Evolutionary conservation across 768 basidiomycete genomes (phyloP).

Genomic region (Auricularia auricula-judae): DNA sequence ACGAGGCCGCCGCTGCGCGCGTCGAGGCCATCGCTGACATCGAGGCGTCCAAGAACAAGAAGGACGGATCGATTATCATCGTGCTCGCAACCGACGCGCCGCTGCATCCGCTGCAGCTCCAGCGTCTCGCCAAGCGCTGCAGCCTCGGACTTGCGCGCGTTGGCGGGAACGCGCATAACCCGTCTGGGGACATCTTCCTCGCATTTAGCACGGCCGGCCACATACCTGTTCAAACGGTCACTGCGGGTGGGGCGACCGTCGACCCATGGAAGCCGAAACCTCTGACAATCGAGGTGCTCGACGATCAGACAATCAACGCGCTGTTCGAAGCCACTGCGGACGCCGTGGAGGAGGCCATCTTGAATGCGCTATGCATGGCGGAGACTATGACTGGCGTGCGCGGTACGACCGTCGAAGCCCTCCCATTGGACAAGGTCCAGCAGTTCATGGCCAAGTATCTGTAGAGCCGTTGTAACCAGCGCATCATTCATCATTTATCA

Average conservation of each 20-base stretch:
- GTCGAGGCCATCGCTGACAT: conserved; percentile 4
- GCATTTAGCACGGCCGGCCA: background rate
- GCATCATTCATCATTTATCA: too few relatives aligned
- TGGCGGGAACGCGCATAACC: conserved; percentile 1
- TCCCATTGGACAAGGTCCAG: conserved; percentile 3
- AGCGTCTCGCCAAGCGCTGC: conserved; percentile 1
- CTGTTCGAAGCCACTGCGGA: conserved; percentile 3
- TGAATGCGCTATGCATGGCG: background rate
- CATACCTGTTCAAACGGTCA: background rate
- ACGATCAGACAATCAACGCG: background rate
- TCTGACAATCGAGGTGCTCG: background rate
- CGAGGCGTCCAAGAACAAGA: background rate
- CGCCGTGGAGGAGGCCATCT: background rate
- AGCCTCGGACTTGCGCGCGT: background rate
- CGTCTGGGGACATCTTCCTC: conserved; percentile 4
- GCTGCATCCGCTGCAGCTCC: conserved; percentile 1
- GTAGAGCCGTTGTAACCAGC: background rate
- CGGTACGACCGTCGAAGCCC: background rate
- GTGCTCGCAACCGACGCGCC: conserved; percentile 4
- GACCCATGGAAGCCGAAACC: background rate
- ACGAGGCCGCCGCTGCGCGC: background rate
- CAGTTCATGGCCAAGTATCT: background rate
- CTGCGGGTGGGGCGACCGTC: background rate
- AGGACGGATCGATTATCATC: background rate
- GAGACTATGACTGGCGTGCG: conserved; percentile 2